Conservation (phyloP, 352 stramenopile species). For the Elongisporangium anandrum region DNA sequence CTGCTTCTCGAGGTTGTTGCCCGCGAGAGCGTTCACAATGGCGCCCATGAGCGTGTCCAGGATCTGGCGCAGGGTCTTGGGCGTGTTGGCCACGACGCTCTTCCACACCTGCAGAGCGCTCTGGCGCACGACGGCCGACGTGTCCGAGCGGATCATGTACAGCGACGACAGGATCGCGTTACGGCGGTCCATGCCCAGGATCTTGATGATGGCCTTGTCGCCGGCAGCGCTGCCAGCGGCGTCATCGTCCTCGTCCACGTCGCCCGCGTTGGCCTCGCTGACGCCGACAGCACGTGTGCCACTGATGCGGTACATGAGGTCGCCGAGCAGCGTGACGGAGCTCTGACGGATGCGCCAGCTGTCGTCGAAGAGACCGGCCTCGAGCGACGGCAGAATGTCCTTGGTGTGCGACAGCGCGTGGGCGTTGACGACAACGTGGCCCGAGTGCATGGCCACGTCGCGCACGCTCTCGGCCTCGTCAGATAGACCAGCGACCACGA, state of each 20-base stretch:
- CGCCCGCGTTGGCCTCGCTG: conserved; percentile 31
- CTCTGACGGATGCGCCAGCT: conserved; percentile 99
- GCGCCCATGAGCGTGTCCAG: conserved; percentile 94
- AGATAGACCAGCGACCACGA: conserved; percentile 96
- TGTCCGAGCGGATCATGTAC: conserved; percentile 98
- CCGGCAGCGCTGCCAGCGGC: conserved; percentile 75
- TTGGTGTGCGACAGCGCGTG: conserved; percentile 95
- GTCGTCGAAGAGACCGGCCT: conserved; percentile 95
- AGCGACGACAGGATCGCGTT: conserved; percentile 96
- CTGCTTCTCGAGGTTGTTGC: conserved; percentile 86
- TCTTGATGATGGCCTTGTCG: conserved; percentile 85
- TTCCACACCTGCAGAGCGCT: conserved; percentile 98
- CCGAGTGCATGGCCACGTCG: conserved; percentile 96
- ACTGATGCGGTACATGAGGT: conserved; percentile 97
- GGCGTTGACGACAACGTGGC: conserved; percentile 96
- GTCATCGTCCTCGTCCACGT: conserved; percentile 86
- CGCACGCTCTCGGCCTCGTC: conserved; percentile 98
- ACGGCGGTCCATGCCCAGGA: conserved; percentile 92
- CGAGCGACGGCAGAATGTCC: conserved; percentile 97
- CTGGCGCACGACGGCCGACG: conserved; percentile 94
- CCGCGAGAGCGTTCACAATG: conserved; percentile 95
- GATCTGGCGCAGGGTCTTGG: conserved; percentile 97
- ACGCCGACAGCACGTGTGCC: conserved; percentile 91
- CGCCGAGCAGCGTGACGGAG: conserved; percentile 94
- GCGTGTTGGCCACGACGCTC: conserved; percentile 97